Base-by-base conservation (phyloP, 192 early-diverging fungal genomes). In the Mortierella hygrophila region DNA sequence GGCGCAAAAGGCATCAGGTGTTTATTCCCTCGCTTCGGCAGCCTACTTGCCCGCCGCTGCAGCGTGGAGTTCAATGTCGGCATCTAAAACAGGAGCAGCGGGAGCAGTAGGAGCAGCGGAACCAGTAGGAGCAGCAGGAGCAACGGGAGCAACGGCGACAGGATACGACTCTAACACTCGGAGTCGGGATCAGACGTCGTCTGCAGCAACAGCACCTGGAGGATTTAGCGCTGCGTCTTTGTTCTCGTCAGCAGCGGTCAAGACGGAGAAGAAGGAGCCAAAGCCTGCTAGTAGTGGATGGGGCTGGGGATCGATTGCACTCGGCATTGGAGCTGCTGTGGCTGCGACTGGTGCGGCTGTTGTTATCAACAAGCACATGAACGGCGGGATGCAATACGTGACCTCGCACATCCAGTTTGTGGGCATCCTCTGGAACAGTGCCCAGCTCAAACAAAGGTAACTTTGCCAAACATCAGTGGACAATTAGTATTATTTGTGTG, bases 391-490 rank as follows among this genome's bases (percentile, higher is more conserved):
- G 49, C 80, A 77, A 4, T 88, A 88, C 63, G 68, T 84, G 2
- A 88, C 79, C 60, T 89, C 88, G 9, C 88, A 93, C 57, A 49
- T 93, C 6, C 82, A 92, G 73, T 93, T 89, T 86, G 89, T 93
- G 23, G 87, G 89, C 46, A 87, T 84, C n/a, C 88, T 93, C 42
- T 86, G 80, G 63, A 85, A 91, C 52, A 69, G 23, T 68, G 9
- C 78, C 32, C 89, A 88, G 40, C 88, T 85, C 15, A 68, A 71
- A 37, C 49, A 89, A 75, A 89, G 92, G 92, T 90, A 90, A 9
- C 35, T 15, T 46, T 7, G 26, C 11, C 11, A 32, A 13, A 15
- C 26, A n/a, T 26, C 9, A 1, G 60, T 29, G 11, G 26, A 65
- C 29, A 32, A 3, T 3, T 15, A 3, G 2, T 1, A 26, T 0